A percentile compares a stretch with the other conserved stretches of the same genome.
These are phyloP conservation scores for Leccinum sublutescens DNA, from an alignment of 768 basidiomycete species.

Conservation along the genomic window DNA sequence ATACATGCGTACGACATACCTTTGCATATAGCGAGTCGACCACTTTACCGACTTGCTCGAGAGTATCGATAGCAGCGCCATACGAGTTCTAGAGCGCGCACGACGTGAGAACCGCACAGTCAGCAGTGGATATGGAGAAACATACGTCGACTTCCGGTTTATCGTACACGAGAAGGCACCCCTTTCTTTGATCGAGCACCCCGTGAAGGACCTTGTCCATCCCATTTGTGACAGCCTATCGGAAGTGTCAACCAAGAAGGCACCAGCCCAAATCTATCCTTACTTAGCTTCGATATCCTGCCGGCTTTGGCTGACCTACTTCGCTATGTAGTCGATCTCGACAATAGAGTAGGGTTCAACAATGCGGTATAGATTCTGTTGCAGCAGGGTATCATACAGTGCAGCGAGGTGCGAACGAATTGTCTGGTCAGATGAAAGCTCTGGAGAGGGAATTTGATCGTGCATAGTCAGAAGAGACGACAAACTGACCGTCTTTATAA, in stretches of 20 bases:
- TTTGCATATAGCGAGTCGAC: constrained; percentile 92
- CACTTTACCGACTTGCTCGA: constrained; percentile 91
- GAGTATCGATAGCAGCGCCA: constrained; percentile 82
- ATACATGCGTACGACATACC: constrained; percentile 33
- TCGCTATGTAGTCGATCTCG: constrained; percentile 86
- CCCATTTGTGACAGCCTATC: constrained; percentile 87
- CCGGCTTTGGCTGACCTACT: constrained; percentile 80
- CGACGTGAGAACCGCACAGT: constrained; percentile 2
- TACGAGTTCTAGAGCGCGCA: constrained; percentile 68
- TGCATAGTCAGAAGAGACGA: background rate
- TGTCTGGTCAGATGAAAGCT: constrained; percentile 92
- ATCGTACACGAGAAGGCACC: constrained; percentile 90
- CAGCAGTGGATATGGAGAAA: constrained; percentile 11
- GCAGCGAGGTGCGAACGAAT: constrained; percentile 93
- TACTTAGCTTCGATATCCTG: constrained; percentile 92
- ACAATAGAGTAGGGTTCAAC: constrained; percentile 95
- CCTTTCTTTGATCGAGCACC: constrained; percentile 94
- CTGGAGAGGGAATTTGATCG: constrained; percentile 37
- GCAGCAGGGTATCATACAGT: constrained; percentile 92
- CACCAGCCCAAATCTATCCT: constrained; percentile 23
- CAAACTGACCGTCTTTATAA: constrained; percentile 68
- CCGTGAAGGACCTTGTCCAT: constrained; percentile 95
- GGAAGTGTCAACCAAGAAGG: constrained; percentile 4
- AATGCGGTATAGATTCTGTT: constrained; percentile 92
- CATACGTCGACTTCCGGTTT: constrained; percentile 81